Evolutionary conservation across 768 basidiomycete species (phyloP), one percentile per base, ranked within the genome.

Genomic region (Mycena chlorophos): DNA sequence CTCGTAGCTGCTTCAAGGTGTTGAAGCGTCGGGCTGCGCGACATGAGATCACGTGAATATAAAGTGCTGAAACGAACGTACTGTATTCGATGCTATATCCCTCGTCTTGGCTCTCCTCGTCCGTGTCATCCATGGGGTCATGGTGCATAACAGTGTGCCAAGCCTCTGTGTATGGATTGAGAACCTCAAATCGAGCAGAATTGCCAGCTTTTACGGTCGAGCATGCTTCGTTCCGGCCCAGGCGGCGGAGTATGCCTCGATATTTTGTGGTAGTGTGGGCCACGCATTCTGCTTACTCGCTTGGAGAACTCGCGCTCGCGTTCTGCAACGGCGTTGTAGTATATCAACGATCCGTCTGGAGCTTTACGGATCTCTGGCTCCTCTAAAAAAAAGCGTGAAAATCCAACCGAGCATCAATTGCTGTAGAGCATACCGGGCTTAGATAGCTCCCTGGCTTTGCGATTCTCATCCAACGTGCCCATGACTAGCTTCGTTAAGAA

Each of bases 401-500:
- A n/a, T n/a, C n/a, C n/a, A n/a, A n/a, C n/a, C n/a, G n/a, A n/a
- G n/a, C n/a, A n/a, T n/a, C n/a, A n/a, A n/a, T n/a, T n/a, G n/a
- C n/a, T n/a, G n/a, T n/a, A 8, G 40, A 22, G 40, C 40, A 16
- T 19, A 42, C 40, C 20, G 8, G 40, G 13, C 13, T 8, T 19
- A 19, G 8, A 42, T 22, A 14, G 40, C 20, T 42, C 40, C 20
- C 22, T 42, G 40, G 40, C 5, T 22, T 42, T 42, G 14, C 20
- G 13, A 28, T 46, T 20, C 71, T 52, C 68, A 69, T 46, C 48
- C 69, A 71, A 38, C 68, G 73, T n/a, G 71, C 57, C 76, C 51
- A 81, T 75, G 20, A 91, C 84, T 30, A 91, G 80, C 56, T 81
- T 84, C 56, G 84, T 82, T 46, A 90, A 76, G 64, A 94, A 93